phyloP scores from a whole-genome alignment of 257 asterid genomes.

The Lavandula angustifolia region DNA sequence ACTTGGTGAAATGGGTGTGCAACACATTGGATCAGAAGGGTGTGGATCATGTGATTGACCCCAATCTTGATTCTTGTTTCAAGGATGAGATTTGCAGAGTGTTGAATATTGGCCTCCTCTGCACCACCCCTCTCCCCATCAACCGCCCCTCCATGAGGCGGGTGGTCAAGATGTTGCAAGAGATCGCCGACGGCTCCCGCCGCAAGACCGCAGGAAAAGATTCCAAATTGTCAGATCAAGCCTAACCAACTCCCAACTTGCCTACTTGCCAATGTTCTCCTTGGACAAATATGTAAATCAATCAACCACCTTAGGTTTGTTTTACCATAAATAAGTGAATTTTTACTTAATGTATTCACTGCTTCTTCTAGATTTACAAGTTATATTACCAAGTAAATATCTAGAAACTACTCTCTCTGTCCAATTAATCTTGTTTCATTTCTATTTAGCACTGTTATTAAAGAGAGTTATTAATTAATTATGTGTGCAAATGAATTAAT shows the following conservation, averaged over 20 bases:
- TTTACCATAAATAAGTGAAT: constrained; percentile 32
- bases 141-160: constrained; percentile 97
- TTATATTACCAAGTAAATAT: too few relatives aligned
- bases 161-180: constrained; percentile 86
- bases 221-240: constrained; percentile 53
- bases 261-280: neutral
- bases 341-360: constrained; percentile 25
- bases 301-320: constrained; percentile 24
- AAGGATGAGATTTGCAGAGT: constrained; percentile 81
- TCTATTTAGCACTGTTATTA: too few relatives aligned
- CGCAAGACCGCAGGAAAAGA: constrained; percentile 50
- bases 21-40: constrained; percentile 82
- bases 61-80: constrained; percentile 80
- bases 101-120: constrained; percentile 80
- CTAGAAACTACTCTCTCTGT: too few relatives aligned
- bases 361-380: too few relatives aligned
- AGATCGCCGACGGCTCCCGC: constrained; percentile 48
- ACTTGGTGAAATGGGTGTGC: constrained; percentile 94
- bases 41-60: constrained; percentile 68
- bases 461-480: too few relatives aligned
- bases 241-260: neutral
- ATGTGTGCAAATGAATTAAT: too few relatives aligned
- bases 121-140: constrained; percentile 91
- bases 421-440: too few relatives aligned
- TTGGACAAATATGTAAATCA: constrained; percentile 41